phyloP scores from a whole-genome alignment of 1,284 basidiomycete species.

The Cutaneotrichosporon sp. region DNA sequence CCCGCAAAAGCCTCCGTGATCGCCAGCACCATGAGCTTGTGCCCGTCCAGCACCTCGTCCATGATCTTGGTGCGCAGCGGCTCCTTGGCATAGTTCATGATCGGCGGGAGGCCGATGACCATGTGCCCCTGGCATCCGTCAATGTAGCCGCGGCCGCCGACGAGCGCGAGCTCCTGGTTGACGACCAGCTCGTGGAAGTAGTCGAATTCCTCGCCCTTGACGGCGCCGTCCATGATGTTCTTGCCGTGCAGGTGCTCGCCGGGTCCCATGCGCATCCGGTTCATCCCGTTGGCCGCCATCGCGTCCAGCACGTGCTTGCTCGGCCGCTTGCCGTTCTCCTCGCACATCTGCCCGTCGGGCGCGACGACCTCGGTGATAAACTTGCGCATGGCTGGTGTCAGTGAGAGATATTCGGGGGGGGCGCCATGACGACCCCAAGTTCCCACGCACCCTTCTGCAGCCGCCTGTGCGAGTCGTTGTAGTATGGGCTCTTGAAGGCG shows the following conservation, averaged over 20 bases:
- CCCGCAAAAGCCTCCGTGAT: slow-evolving; percentile 91
- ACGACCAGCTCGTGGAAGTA: slow-evolving; percentile 75
- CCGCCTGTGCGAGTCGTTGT: slow-evolving; percentile 62
- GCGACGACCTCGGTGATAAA: slow-evolving; percentile 61
- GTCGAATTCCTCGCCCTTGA: slow-evolving; percentile 87
- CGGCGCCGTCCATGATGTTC: slow-evolving; percentile 73
- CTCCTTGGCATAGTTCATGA: slow-evolving; percentile 60
- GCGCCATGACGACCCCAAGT: no score
- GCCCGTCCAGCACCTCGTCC: slow-evolving; percentile 74
- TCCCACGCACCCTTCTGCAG: slow-evolving; percentile 48
- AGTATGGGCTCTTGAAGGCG: slow-evolving; percentile 82
- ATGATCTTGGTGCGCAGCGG: slow-evolving; percentile 62
- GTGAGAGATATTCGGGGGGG: no score
- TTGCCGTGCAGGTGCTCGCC: slow-evolving; percentile 76
- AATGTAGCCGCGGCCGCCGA: slow-evolving; percentile 75
- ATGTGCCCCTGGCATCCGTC: slow-evolving; percentile 27
- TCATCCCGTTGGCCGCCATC: slow-evolving; percentile 66
- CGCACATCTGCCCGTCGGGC: slow-evolving; percentile 63
- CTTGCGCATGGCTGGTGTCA: slow-evolving; percentile 50
- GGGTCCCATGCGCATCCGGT: slow-evolving; percentile 86
- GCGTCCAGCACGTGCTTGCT: slow-evolving; percentile 50
- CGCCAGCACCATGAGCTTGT: slow-evolving; percentile 74
- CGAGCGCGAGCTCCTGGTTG: slow-evolving; percentile 79
- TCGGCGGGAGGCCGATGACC: slow-evolving; percentile 63
- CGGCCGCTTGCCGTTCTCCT: slow-evolving; percentile 73